Base-by-base conservation (phyloP, 1,139 yeast genomes). In the Taphrina sp. region DNA sequence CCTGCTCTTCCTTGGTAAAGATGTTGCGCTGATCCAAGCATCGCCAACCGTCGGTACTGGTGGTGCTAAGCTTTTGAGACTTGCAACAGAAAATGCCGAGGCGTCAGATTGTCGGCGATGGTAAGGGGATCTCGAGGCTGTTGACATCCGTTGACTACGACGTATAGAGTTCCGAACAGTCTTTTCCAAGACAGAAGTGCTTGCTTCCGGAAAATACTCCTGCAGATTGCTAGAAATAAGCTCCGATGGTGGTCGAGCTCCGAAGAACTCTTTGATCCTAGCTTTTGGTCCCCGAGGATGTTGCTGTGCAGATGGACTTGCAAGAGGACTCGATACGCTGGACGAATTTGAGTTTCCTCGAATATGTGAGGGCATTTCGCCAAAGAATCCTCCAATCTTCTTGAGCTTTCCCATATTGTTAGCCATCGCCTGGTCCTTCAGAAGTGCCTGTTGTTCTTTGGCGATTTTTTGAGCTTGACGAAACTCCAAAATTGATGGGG, bases 221-320 rank as follows among this genome's bases (percentile, higher is more conserved):
- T 89, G 85, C 64, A 92, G 74, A 66, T 92, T 89, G 10, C 92
- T 83, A 1, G 96, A 87, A 62, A 92, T 92, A 65, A 89, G 78
- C 67, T 89, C 96, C 61, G 94, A 83, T 1, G 96, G 92, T 10
- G 98, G 98, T 65, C 97, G 76, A 66, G 88, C 96, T 14, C 95
- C 95, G 66, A 85, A 84, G 61, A 87, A 74, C 66, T 64, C 73
- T 67, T 56, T 67, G 58, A 70, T 71, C 65, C 66, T 64, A 31
- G 60, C 61, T 17, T 55, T 47, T n/a, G 56, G 49, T 7, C 56
- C 49, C 8, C 56, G 43, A 3, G 41, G 19, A 3, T 24, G 41
- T n/a, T 10, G 14, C 7, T 19, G 12, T 5, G 42, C 23, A 23
- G 49, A 35, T 2, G 47, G 52, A 17, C 34, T 39, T 7, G 17